These are phyloP conservation scores for Pyrenula massariospora DNA, from an alignment of 495 filamentous ascomycete species.

Conservation along the genomic window DNA sequence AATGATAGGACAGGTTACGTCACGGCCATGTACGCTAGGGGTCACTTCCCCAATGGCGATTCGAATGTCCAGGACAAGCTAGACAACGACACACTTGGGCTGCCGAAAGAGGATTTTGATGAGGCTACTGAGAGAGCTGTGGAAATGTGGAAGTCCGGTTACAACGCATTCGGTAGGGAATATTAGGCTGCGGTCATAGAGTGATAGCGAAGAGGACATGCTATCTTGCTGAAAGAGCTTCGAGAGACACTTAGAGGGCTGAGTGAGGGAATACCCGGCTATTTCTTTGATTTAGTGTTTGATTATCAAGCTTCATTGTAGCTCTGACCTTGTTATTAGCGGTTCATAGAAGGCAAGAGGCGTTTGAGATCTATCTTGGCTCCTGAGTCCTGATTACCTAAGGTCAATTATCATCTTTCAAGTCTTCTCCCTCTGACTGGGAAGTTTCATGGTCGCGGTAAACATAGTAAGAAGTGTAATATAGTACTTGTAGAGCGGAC, in stretches of 20 bases:
- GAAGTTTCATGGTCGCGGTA: background rate
- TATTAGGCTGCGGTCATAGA: background rate
- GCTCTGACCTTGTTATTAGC: background rate
- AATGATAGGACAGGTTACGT: conserved; percentile 23
- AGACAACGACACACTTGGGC: conserved; percentile 36
- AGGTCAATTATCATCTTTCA: background rate
- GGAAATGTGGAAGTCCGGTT: conserved; percentile 7
- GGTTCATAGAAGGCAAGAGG: background rate
- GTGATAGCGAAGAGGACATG: background rate
- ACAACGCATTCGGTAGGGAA: conserved; percentile 3
- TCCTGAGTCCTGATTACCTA: background rate
- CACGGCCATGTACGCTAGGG: conserved; percentile 35
- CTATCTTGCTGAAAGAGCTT: background rate
- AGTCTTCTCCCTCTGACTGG: background rate
- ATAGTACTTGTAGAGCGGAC: background rate
- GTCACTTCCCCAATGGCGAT: conserved; percentile 16
- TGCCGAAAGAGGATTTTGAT: conserved; percentile 30
- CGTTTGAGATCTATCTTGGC: background rate
- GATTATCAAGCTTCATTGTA: background rate
- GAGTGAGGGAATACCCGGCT: background rate
- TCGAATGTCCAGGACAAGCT: conserved; percentile 17
- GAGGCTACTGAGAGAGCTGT: conserved; percentile 13
- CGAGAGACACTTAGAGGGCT: background rate
- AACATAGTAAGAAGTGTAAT: background rate
- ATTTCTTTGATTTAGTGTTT: background rate